A percentile compares a stretch with the other conserved stretches of the same genome.
Conservation (phyloP, 768 basidiomycete species). For the Boletus tomentosulus region DNA sequence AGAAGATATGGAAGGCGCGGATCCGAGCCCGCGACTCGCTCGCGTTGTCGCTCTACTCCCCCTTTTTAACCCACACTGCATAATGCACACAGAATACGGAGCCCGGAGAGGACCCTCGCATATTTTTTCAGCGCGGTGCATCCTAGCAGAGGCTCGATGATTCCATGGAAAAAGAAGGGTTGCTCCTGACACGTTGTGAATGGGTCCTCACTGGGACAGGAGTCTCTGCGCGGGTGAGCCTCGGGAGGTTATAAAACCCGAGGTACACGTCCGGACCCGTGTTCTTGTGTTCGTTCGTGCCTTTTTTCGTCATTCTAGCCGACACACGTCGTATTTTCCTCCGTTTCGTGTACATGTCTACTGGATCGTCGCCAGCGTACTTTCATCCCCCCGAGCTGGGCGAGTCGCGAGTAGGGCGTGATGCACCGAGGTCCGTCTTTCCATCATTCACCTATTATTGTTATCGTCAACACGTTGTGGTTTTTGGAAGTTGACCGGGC, state of each 20-base stretch:
- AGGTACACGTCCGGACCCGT: neutral
- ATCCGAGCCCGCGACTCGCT: neutral
- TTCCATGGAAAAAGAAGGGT: neutral
- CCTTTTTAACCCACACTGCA: neutral
- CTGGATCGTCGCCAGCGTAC: neutral
- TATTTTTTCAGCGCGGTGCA: neutral
- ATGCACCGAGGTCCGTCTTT: constrained; percentile 5
- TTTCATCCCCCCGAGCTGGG: neutral
- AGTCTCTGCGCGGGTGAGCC: neutral
- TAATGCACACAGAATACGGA: neutral
- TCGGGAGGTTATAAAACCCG: neutral
- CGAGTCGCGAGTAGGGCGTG: neutral
- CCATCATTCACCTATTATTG: neutral
- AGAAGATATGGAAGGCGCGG: neutral
- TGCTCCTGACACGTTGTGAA: neutral
- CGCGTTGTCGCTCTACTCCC: neutral
- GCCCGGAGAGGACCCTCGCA: neutral
- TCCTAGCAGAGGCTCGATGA: neutral
- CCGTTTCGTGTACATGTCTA: neutral
- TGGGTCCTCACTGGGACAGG: neutral
- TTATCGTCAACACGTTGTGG: neutral
- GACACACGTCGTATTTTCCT: neutral
- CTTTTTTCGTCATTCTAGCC: neutral
- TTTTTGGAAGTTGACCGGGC: neutral
- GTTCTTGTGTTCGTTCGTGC: neutral